Conservation (phyloP, 2,329 filamentous ascomycete genomes). For the Zasmidium angulare region DNA sequence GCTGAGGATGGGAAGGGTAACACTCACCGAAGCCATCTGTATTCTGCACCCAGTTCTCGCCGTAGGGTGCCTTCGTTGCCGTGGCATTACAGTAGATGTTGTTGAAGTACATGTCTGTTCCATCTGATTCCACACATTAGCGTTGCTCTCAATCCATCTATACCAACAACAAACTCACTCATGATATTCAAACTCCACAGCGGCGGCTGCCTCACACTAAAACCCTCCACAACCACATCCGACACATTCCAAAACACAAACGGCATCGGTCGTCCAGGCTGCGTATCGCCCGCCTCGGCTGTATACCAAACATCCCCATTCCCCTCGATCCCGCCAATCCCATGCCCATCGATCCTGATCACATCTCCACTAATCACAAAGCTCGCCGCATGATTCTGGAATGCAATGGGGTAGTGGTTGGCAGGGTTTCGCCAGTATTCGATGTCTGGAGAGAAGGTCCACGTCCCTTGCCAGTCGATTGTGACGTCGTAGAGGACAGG, state of each 20-base stretch:
- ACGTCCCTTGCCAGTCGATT: slow-evolving; percentile 55
- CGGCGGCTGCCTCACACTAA: slow-evolving; percentile 52
- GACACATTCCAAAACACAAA: slow-evolving; percentile 60
- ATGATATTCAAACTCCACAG: slow-evolving; percentile 59
- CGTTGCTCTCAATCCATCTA: no score
- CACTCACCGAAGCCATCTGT: slow-evolving; percentile 52
- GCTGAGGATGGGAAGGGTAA: not conserved
- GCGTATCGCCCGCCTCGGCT: slow-evolving; percentile 47
- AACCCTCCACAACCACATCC: slow-evolving; percentile 55
- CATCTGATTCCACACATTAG: no score
- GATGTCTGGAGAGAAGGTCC: slow-evolving; percentile 54
- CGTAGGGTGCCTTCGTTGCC: slow-evolving; percentile 50
- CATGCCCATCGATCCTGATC: slow-evolving; percentile 54
- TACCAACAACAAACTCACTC: no score
- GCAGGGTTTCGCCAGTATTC: slow-evolving; percentile 51
- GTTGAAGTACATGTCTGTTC: slow-evolving; percentile 53
- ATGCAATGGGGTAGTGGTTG: slow-evolving; percentile 53
- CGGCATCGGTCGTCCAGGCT: slow-evolving; percentile 56
- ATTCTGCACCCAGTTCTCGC: slow-evolving; percentile 58
- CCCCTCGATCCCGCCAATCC: slow-evolving; percentile 55
- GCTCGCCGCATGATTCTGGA: slow-evolving; percentile 57
- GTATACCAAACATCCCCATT: slow-evolving; percentile 58
- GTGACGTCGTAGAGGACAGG: slow-evolving; percentile 48
- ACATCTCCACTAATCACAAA: slow-evolving; percentile 52
- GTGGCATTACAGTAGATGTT: slow-evolving; percentile 55